Conservation (phyloP, 768 basidiomycete species). For the Dendrothele bispora region DNA sequence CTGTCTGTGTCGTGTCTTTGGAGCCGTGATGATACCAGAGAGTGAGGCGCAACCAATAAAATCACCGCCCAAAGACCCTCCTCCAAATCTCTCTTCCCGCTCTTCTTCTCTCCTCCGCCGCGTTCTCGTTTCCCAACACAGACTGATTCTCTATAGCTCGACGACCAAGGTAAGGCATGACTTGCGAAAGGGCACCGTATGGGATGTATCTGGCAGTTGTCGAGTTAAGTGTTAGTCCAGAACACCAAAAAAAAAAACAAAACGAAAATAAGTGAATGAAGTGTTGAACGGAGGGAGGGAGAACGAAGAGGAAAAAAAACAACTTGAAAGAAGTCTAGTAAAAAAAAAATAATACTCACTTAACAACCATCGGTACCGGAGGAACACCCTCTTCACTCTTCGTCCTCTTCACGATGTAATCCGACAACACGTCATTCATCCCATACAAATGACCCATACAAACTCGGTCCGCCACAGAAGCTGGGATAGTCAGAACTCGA, state of each 20-base stretch:
- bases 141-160: slow-evolving; percentile 94
- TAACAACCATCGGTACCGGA: slow-evolving; percentile 84
- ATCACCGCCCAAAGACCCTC: slow-evolving; percentile 32
- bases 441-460: slow-evolving; percentile 84
- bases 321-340: too few relatives aligned
- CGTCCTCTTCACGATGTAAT: slow-evolving; percentile 61
- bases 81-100: slow-evolving; percentile 56
- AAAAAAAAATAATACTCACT: too few relatives aligned
- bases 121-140: slow-evolving; percentile 72
- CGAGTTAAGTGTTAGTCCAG: too few relatives aligned
- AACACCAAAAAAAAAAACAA: too few relatives aligned
- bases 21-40: too few relatives aligned
- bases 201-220: slow-evolving; percentile 79
- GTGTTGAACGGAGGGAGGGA: too few relatives aligned
- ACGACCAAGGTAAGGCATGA: slow-evolving; percentile 88
- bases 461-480: slow-evolving; percentile 63
- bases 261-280: too few relatives aligned
- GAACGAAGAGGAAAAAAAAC: background rate
- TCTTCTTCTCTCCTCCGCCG: slow-evolving; percentile 56
- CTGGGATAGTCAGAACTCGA: slow-evolving; percentile 38
- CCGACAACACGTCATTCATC: slow-evolving; percentile 86
- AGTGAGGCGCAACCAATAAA: too few relatives aligned
- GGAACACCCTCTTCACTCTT: slow-evolving; percentile 38
- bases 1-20: too few relatives aligned
- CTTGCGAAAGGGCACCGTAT: slow-evolving; percentile 71